Percentiles rank a stretch among this genome's conserved stretches.
phyloP scores from a whole-genome alignment of 495 filamentous ascomycete species.

The Letharia columbiana region DNA sequence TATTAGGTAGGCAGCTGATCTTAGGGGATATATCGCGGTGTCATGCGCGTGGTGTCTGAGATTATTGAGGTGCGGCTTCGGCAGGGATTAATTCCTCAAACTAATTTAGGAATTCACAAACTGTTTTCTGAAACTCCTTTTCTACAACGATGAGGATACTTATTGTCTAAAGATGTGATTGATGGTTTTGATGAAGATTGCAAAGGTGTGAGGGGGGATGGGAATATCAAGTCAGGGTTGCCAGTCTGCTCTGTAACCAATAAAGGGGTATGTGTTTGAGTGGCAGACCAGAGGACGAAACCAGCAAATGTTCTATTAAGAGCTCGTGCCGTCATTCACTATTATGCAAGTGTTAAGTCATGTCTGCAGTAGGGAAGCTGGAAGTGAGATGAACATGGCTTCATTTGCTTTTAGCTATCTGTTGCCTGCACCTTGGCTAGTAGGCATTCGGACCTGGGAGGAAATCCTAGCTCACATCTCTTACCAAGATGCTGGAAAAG shows the following conservation, averaged over 20 bases:
- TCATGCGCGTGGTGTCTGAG: conserved; percentile 11
- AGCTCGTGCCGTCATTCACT: not conserved
- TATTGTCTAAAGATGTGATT: not conserved
- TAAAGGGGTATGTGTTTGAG: conserved; percentile 7
- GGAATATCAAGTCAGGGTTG: not conserved
- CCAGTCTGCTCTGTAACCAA: not conserved
- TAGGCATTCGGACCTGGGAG: not conserved
- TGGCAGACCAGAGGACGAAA: not conserved
- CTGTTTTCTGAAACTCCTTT: not conserved
- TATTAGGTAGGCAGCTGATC: not conserved
- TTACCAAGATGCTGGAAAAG: not conserved
- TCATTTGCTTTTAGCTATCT: conserved; percentile 10
- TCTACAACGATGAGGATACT: not conserved
- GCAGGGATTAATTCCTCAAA: conserved; percentile 4
- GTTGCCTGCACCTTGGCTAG: conserved; percentile 2
- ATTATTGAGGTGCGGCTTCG: conserved; percentile 4
- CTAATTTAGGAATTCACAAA: not conserved
- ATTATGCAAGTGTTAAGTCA: not conserved
- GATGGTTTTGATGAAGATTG: not conserved
- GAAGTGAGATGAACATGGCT: not conserved
- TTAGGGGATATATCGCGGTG: conserved; percentile 4
- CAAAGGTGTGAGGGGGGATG: not conserved
- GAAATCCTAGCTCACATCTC: not conserved
- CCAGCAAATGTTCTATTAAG: not conserved
- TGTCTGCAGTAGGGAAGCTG: not conserved